phyloP scores from a whole-genome alignment of 1,284 basidiomycete species.

The Phaffia rhodozyma region DNA sequence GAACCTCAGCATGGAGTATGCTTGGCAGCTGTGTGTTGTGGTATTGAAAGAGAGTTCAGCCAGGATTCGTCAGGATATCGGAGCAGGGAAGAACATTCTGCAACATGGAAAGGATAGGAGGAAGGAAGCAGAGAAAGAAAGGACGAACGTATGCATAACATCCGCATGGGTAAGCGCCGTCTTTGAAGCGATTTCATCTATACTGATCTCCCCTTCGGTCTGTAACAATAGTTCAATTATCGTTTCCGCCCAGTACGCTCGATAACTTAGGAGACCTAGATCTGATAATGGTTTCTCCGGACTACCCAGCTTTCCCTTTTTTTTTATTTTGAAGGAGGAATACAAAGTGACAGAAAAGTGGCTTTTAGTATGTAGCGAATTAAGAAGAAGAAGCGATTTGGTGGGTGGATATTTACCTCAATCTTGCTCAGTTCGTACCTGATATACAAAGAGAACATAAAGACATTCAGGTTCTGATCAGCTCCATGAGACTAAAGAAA shows the following conservation, averaged over 20 bases:
- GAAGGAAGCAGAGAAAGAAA: slow-evolving; percentile 9
- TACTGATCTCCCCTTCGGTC: slow-evolving; percentile 64
- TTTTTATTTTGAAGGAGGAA: slow-evolving; percentile 42
- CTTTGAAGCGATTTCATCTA: slow-evolving; percentile 94
- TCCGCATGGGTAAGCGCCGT: slow-evolving; percentile 95
- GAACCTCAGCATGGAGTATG: slow-evolving; percentile 88
- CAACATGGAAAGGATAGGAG: slow-evolving; percentile 9
- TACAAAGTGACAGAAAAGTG: too few relatives aligned
- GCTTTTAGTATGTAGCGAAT: too few relatives aligned
- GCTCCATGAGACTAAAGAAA: too few relatives aligned
- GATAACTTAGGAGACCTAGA: slow-evolving; percentile 81
- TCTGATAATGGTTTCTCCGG: slow-evolving; percentile 97
- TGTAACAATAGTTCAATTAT: slow-evolving; percentile 80
- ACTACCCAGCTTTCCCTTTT: slow-evolving; percentile 87
- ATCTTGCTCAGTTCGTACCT: too few relatives aligned
- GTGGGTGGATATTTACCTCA: too few relatives aligned
- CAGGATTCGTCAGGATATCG: too few relatives aligned
- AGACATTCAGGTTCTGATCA: too few relatives aligned
- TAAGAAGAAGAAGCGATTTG: too few relatives aligned
- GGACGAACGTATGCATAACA: slow-evolving; percentile 88
- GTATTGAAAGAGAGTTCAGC: slow-evolving; percentile 13
- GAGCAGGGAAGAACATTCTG: too few relatives aligned
- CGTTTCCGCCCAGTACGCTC: slow-evolving; percentile 95
- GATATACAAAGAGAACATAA: too few relatives aligned
- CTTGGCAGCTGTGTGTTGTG: slow-evolving; percentile 58